Conservation (phyloP, 768 basidiomycete species). For the Naganishia vishniacii region DNA sequence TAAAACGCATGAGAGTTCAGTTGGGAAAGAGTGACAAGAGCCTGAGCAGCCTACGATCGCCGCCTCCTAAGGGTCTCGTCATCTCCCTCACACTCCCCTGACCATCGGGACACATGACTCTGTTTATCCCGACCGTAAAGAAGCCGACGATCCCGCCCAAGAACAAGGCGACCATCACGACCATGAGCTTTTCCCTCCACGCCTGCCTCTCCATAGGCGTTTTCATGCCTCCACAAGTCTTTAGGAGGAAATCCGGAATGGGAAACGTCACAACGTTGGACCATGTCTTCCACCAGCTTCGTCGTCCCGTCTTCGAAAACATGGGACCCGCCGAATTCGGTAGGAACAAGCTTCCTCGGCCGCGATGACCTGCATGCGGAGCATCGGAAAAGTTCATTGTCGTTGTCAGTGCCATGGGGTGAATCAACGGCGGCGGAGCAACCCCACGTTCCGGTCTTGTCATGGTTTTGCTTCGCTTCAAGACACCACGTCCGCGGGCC, state of each 20-base stretch:
- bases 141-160: constrained; percentile 80
- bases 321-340: too few relatives aligned
- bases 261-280: constrained; percentile 78
- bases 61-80: constrained; percentile 29
- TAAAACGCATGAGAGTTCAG: constrained; percentile 25
- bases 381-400: constrained; percentile 50
- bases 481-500: constrained; percentile 15
- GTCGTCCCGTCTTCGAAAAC: too few relatives aligned
- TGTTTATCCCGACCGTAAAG: constrained; percentile 87
- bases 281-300: constrained; percentile 73
- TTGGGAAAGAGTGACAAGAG: background rate
- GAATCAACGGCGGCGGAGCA: constrained; percentile 88
- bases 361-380: constrained; percentile 30
- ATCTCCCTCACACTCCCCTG: constrained; percentile 18
- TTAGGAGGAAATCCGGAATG: constrained; percentile 71
- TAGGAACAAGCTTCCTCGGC: constrained; percentile 29
- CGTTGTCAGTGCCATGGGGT: too few relatives aligned
- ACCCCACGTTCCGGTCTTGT: constrained; percentile 92
- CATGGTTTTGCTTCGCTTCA: constrained; percentile 79
- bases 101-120: constrained; percentile 74
- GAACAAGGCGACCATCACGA: constrained; percentile 77
- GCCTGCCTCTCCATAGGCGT: constrained; percentile 75
- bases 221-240: constrained; percentile 69
- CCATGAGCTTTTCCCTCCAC: constrained; percentile 93
- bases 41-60: background rate